Percentiles rank a stretch among this genome's conserved stretches.
These are phyloP conservation scores for Globomyces pollinis-pini DNA, from an alignment of 192 early-diverging fungal species.

Conservation along the genomic window DNA sequence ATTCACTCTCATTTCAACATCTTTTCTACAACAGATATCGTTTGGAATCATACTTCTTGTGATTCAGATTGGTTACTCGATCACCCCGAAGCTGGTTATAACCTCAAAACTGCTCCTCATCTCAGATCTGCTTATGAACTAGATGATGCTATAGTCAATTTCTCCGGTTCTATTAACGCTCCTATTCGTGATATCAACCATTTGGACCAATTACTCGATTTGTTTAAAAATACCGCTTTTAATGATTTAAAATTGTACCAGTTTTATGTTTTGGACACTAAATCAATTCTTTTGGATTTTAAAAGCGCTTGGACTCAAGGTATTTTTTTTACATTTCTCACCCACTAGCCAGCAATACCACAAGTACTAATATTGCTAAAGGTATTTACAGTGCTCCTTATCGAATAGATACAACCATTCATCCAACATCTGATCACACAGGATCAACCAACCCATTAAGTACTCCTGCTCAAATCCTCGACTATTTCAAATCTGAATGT, in stretches of 20 bases:
- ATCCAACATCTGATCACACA: no score
- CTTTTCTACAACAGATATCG: conserved; percentile 84
- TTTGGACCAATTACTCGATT: conserved; percentile 57
- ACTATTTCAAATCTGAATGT: no score
- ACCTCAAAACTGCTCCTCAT: conserved; percentile 89
- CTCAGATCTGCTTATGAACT: conserved; percentile 86
- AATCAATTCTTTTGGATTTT: not conserved
- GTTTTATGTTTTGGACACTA: conserved; percentile 64
- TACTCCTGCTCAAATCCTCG: no score
- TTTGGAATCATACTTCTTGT: conserved; percentile 97
- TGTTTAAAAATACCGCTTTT: conserved; percentile 23
- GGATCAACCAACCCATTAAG: no score
- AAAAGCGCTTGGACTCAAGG: not conserved
- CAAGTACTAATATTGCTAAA: no score
- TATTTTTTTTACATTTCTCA: not conserved
- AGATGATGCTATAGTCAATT: conserved; percentile 74
- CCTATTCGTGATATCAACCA: no score
- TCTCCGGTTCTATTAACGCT: conserved; percentile 50
- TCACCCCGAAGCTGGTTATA: conserved; percentile 97
- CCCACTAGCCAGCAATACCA: no score
- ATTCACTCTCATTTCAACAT: conserved; percentile 63
- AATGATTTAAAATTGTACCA: conserved; percentile 71
- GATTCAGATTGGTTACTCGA: conserved; percentile 90
- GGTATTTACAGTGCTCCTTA: no score
- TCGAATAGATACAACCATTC: no score